Conservation (phyloP, 2,329 filamentous ascomycete species). For the Apiospora arundinis region DNA sequence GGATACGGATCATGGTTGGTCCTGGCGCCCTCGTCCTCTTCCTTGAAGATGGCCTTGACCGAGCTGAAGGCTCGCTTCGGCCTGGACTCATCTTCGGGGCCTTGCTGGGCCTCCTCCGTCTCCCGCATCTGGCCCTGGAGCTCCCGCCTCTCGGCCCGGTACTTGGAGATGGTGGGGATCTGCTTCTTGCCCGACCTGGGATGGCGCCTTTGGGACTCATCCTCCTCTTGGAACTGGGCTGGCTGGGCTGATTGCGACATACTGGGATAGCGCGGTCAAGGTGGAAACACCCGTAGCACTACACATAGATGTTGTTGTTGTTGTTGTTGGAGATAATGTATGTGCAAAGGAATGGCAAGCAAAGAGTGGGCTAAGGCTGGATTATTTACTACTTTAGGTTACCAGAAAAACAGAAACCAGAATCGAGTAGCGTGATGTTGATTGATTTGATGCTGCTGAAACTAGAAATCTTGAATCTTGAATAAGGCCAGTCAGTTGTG, state of each 20-base stretch:
- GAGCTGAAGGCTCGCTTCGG: conserved; percentile 43
- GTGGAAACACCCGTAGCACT: not conserved
- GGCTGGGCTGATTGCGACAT: conserved; percentile 8
- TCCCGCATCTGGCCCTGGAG: conserved; percentile 48
- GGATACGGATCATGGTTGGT: conserved; percentile 44
- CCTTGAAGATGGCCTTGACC: conserved; percentile 44
- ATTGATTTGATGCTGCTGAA: not conserved
- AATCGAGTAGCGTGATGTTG: not conserved
- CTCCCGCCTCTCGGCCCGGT: conserved; percentile 52
- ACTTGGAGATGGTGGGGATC: conserved; percentile 55
- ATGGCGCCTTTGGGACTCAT: not conserved
- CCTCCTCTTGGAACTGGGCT: not conserved
- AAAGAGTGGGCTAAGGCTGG: not conserved
- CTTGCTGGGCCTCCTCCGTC: conserved; percentile 40
- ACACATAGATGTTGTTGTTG: not conserved
- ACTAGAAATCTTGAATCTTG: not conserved
- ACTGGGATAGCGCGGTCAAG: not conserved
- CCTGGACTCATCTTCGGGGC: conserved; percentile 43
- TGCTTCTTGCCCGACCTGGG: conserved; percentile 13
- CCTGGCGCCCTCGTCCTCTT: conserved; percentile 37
- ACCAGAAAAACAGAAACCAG: not conserved
- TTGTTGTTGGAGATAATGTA: not conserved
- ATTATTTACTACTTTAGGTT: not conserved
- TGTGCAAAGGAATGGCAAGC: conserved; percentile 7
- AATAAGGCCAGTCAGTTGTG: not conserved